Evolutionary conservation across 2,329 filamentous ascomycete genomes (phyloP).

Genomic region (Diaporthe vexans): DNA sequence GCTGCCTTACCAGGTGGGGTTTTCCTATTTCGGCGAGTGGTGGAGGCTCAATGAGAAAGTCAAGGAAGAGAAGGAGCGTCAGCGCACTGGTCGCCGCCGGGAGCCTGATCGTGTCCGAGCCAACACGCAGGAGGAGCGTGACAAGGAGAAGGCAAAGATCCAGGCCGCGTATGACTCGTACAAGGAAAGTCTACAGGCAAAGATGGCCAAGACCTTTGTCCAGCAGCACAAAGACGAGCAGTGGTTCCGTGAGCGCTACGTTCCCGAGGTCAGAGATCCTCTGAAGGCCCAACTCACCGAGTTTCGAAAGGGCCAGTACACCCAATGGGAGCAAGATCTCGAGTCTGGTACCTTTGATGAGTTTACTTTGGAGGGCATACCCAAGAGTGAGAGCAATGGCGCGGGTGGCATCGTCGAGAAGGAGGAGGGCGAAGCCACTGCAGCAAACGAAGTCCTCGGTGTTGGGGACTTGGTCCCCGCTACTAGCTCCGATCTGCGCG

Average conservation of each 20-base stretch:
- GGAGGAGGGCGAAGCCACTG: conserved; percentile 94
- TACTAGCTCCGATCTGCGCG: conserved; percentile 86
- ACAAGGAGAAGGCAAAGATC: conserved; percentile 84
- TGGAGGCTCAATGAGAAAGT: conserved; percentile 87
- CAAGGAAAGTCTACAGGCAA: conserved; percentile 77
- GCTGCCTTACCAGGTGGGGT: conserved; percentile 84
- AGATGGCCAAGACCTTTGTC: conserved; percentile 92
- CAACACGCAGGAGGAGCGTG: conserved; percentile 79
- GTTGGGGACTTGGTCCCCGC: conserved; percentile 91
- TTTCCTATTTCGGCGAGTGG: conserved; percentile 90
- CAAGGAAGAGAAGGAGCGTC: conserved; percentile 83
- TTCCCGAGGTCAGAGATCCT: conserved; percentile 82
- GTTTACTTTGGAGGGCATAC: conserved; percentile 93
- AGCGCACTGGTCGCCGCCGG: conserved; percentile 77
- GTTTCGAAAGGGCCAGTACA: conserved; percentile 83
- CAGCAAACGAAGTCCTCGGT: conserved; percentile 91
- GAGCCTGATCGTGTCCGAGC: conserved; percentile 75
- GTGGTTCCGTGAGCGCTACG: conserved; percentile 97
- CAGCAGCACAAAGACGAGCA: conserved; percentile 94
- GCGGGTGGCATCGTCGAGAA: conserved; percentile 89
- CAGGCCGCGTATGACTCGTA: conserved; percentile 78
- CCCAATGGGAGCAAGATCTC: conserved; percentile 90
- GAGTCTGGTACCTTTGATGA: conserved; percentile 91
- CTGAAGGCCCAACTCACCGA: conserved; percentile 83
- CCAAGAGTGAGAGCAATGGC: conserved; percentile 92